Base-by-base conservation (phyloP, 106 monocot species). In the Acorus gramineus region DNA sequence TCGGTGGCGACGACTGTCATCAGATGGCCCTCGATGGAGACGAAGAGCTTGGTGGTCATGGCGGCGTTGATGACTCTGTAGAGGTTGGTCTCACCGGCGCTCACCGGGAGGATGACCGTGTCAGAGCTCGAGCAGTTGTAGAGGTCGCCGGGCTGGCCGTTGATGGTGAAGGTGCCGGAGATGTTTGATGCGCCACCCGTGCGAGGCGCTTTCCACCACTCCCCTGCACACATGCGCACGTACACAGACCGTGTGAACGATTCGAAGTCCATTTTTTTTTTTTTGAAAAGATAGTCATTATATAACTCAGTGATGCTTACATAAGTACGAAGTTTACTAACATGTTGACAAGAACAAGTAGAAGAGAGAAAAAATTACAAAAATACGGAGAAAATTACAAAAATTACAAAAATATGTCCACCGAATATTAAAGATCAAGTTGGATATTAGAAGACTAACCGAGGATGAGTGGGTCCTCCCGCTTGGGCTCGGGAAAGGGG, bases 81-180 rank as follows among this genome's bases (percentile, higher is more conserved):
- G 12, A 86, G 69, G 64, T 69, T 57, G 9, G 69, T 79, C 63
- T 86, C 73, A 3, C 81, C 85, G 4, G 47, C 2, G 5, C 13
- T 42, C 46, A 85, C 85, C 2, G 71, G 71, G 42, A 85, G 61
- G n/a, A 74, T 42, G 6, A 71, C 60, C 1, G 85, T 85, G 1
- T 71, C 84, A 80, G 73, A 53, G 60, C 58, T 55, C 55, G 87
- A 80, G 69, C 80, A 87, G 45, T 69, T 71, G 66, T 75, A 83
- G 56, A 87, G 66, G 64, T 87, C 83, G 3, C 83, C 82, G 8
- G 83, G 87, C 55, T 84, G 80, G 56, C 83, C 83, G 7, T 87
- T 83, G 54, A 87, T 84, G 64, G 83, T 87, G 67, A 77, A 83
- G 47, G 83, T 83, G 7, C 84, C 72, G 7, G 87, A 87, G 45